Evolutionary conservation across 2,329 filamentous ascomycete species (phyloP).

Genomic region (Fusarium austroafricanum): DNA sequence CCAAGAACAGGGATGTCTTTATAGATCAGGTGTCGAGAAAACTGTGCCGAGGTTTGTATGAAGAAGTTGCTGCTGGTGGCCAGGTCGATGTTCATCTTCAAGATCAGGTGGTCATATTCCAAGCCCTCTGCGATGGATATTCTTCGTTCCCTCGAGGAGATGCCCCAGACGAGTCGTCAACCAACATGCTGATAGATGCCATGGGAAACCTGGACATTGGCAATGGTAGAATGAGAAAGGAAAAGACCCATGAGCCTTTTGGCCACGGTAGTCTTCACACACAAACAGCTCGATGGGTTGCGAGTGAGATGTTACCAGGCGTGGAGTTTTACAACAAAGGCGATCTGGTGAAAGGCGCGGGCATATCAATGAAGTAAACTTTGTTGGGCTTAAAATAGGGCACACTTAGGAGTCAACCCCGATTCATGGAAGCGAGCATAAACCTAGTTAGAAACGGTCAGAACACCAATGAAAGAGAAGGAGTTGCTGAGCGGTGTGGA

Average conservation of each 20-base stretch:
- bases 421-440: not conserved
- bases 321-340: slow-evolving; percentile 65
- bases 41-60: slow-evolving; percentile 59
- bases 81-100: slow-evolving; percentile 68
- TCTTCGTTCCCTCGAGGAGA: slow-evolving; percentile 58
- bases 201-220: slow-evolving; percentile 47
- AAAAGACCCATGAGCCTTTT: slow-evolving; percentile 63
- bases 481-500: slow-evolving; percentile 15
- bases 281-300: slow-evolving; percentile 71
- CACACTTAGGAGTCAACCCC: slow-evolving; percentile 3
- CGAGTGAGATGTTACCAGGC: slow-evolving; percentile 61
- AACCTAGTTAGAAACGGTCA: not conserved
- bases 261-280: slow-evolving; percentile 68
- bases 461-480: slow-evolving; percentile 10
- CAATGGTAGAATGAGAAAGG: slow-evolving; percentile 51
- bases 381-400: not conserved
- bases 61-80: slow-evolving; percentile 58
- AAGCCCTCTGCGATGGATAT: slow-evolving; percentile 65
- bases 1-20: slow-evolving; percentile 44
- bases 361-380: slow-evolving; percentile 37
- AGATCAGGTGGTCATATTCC: slow-evolving; percentile 71
- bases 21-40: slow-evolving; percentile 57
- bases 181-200: slow-evolving; percentile 42
- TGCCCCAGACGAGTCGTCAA: slow-evolving; percentile 19
- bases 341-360: slow-evolving; percentile 60